A percentile compares a stretch with the other conserved stretches of the same genome.
Conservation (phyloP, 1,284 basidiomycete species). For the Xerocomus cyaneibrunnescens region DNA sequence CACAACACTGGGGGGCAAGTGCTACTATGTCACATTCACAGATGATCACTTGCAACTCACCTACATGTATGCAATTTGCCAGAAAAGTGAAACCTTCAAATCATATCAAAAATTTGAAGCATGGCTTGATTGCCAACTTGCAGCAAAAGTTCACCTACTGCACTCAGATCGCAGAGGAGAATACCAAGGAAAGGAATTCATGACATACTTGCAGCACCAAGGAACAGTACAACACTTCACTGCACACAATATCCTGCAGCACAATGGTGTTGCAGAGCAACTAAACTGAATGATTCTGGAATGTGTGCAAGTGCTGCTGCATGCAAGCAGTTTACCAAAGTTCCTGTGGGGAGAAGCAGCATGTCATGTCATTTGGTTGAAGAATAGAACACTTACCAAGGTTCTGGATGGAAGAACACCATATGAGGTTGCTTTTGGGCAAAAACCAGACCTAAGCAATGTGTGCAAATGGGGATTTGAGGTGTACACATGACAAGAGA, state of each 20-base stretch:
- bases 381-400: neutral
- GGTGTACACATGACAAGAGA: neutral
- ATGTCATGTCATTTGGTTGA: neutral
- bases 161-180: neutral
- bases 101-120: neutral
- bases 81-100: neutral
- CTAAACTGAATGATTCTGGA: slow-evolving; percentile 1
- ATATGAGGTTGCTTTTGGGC: neutral
- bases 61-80: neutral
- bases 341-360: neutral
- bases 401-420: neutral
- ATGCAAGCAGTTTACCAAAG: neutral
- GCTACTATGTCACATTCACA: slow-evolving; percentile 6
- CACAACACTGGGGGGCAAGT: too few relatives aligned
- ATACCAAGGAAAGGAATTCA: neutral
- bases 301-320: slow-evolving; percentile 8
- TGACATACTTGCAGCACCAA: neutral
- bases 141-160: neutral
- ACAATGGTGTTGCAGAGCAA: neutral
- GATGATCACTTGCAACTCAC: neutral
- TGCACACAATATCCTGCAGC: neutral
- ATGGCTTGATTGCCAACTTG: neutral
- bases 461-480: neutral
- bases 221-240: neutral
- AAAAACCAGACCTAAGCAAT: neutral